Base-by-base conservation (phyloP, 1,284 basidiomycete genomes). In the Rhodotorula sp. region DNA sequence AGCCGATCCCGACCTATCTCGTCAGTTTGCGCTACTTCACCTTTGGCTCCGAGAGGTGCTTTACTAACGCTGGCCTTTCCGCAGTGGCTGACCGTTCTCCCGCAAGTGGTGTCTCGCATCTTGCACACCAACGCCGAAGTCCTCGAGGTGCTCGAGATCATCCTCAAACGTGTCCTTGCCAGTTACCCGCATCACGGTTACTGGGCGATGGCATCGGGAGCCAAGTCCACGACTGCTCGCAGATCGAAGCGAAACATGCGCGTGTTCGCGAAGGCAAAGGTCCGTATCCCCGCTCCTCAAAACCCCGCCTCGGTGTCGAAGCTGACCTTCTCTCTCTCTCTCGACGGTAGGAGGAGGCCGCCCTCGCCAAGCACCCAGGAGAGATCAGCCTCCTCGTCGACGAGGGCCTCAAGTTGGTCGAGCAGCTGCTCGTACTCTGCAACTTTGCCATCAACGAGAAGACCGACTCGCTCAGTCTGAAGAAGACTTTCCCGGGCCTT, bases 31-130 rank as follows among this genome's bases (percentile, higher is more conserved):
- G 52, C 21, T 7, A 23, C 1, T 10, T 7, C 28, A 12, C 38
- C 12, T 3, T n/a, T 38, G 18, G 55, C 23, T 0, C 4, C 19
- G 2, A 3, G 8, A 21, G 31, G 3, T 49, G 23, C 3, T 43
- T 59, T 50, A 26, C 60, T 58, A 14, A 59, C 47, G 50, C 45
- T 19, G 64, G 10, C 70, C 63, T 54, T 57, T 28, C 38, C 70
- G 21, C 77, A 97, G 93, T 99, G 95, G 92, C 91, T 91, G 75
- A 95, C 92, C 0, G 95, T 95, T 0, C 94, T 98, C 75, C 94
- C 97, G 12, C 97, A 99, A 84, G 91, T 99, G 69, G 92, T 97
- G 16, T 99, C 97, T 34, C 88, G 97, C 15, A 90, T 99, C 49
- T 90, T 90, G 26, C 93, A 98, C 78, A 83, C 82, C 23, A 90